A percentile compares a stretch with the other conserved stretches of the same genome.
phyloP scores from a whole-genome alignment of 805 yeast genomes.

The Wickerhamomyces xylosicus region DNA sequence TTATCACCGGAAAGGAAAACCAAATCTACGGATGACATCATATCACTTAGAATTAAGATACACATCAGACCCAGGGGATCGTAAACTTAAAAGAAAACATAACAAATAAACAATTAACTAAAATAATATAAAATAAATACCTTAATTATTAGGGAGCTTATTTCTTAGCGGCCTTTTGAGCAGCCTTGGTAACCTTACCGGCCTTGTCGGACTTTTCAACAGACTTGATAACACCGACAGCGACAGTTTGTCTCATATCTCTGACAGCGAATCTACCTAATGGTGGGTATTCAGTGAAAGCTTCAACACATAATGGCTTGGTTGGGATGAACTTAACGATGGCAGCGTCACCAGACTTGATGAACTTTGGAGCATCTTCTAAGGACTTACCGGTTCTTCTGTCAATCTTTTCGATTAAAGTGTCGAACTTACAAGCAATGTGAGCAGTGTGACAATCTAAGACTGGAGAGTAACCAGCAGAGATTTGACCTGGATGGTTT shows the following conservation, averaged over 20 bases:
- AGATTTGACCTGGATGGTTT: constrained; percentile 92
- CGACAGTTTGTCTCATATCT: constrained; percentile 98
- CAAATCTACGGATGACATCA: no score
- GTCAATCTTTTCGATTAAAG: constrained; percentile 79
- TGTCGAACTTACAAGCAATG: constrained; percentile 84
- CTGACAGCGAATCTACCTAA: constrained; percentile 96
- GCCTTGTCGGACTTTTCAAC: constrained; percentile 78
- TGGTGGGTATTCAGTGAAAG: constrained; percentile 92
- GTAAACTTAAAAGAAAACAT: not conserved
- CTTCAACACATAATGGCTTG: constrained; percentile 94
- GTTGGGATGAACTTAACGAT: constrained; percentile 82
- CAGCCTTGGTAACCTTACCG: constrained; percentile 96
- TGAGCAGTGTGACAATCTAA: constrained; percentile 91
- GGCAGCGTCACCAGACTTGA: constrained; percentile 96
- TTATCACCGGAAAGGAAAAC: no score
- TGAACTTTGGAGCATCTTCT: constrained; percentile 86
- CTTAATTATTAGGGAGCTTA: constrained; percentile 7
- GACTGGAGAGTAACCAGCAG: constrained; percentile 89
- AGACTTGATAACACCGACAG: constrained; percentile 97
- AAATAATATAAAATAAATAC: not conserved
- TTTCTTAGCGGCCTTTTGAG: constrained; percentile 26
- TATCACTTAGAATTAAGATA: no score
- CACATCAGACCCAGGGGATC: not conserved
- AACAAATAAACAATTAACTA: constrained; percentile 1
- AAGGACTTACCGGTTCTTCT: constrained; percentile 90